A percentile compares a stretch with the other conserved stretches of the same genome.
phyloP scores from a whole-genome alignment of 345 rosid genomes.

The Brassica juncea region DNA sequence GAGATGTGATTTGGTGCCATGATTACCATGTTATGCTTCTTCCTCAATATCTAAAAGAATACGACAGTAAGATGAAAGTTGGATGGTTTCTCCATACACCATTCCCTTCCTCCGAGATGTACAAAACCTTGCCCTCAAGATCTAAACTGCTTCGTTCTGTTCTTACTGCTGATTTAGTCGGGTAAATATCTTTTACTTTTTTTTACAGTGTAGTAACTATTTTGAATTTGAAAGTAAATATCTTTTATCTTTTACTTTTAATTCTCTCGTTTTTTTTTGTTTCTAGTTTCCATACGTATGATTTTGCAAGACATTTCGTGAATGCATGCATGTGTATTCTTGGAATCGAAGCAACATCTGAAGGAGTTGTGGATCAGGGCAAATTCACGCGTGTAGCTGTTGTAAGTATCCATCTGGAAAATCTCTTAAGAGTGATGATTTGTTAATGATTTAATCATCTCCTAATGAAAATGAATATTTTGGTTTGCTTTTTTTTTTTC shows the following conservation, averaged over 20 bases:
- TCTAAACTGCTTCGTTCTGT: conserved; percentile 86
- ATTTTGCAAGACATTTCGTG: conserved; percentile 95
- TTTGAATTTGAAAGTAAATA: background rate
- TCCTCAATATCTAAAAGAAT: conserved; percentile 85
- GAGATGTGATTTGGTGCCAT: conserved; percentile 99
- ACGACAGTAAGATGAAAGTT: conserved; percentile 81
- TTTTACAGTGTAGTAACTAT: background rate
- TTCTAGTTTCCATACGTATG: conserved; percentile 86
- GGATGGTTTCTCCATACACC: conserved; percentile 99
- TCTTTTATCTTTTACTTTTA: too few relatives aligned
- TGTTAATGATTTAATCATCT: background rate
- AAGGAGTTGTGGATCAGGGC: conserved; percentile 93
- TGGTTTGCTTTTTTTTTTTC: background rate
- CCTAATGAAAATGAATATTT: background rate
- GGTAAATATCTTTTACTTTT: conserved; percentile 48
- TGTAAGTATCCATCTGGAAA: conserved; percentile 51
- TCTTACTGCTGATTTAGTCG: conserved; percentile 95
- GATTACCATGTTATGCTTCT: conserved; percentile 98
- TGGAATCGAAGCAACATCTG: conserved; percentile 96
- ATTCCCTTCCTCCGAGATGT: conserved; percentile 96
- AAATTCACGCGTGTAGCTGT: conserved; percentile 90
- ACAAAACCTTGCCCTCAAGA: conserved; percentile 91
- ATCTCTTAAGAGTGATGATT: conserved; percentile 8
- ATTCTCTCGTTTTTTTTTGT: background rate
- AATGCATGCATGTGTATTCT: conserved; percentile 96